Conservation (phyloP, 1,139 yeast species). For the Arxiozyma slooffiae region DNA sequence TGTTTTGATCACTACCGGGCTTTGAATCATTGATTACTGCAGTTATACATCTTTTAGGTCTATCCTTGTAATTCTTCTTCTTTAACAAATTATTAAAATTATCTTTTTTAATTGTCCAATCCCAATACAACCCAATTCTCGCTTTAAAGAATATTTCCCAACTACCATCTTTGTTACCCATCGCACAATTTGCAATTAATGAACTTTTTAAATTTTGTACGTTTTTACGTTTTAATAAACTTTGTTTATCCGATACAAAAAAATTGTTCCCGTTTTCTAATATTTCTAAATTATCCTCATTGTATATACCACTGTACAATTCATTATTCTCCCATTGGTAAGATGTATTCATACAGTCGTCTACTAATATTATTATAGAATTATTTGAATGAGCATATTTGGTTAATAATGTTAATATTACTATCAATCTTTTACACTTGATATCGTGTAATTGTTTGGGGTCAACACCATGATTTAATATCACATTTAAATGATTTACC, state of each 20-base stretch:
- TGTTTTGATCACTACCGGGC: not conserved
- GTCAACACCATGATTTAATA: slow-evolving; percentile 7
- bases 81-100: not conserved
- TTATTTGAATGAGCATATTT: slow-evolving; percentile 20
- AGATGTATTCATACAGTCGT: slow-evolving; percentile 29
- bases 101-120: slow-evolving; percentile 14
- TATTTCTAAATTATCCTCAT: slow-evolving; percentile 14
- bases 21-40: slow-evolving; percentile 3
- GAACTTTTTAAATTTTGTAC: slow-evolving; percentile 26
- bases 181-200: slow-evolving; percentile 26
- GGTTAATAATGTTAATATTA: slow-evolving; percentile 23
- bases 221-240: slow-evolving; percentile 10
- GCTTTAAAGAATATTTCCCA: slow-evolving; percentile 27
- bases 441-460: slow-evolving; percentile 16
- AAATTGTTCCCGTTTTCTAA: slow-evolving; percentile 19
- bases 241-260: slow-evolving; percentile 11
- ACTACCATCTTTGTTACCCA: slow-evolving; percentile 24
- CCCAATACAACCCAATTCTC: slow-evolving; percentile 27
- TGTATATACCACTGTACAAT: slow-evolving; percentile 1
- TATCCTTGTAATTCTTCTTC: not conserved
- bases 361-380: slow-evolving; percentile 19
- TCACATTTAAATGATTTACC: slow-evolving; percentile 19
- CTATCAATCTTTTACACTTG: slow-evolving; percentile 22
- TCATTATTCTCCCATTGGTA: slow-evolving; percentile 14
- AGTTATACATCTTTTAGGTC: not conserved